Evolutionary conservation across 2,329 filamentous ascomycete species (phyloP), one percentile per base, ranked within the genome.

Genomic region (Alternaria alternata): DNA sequence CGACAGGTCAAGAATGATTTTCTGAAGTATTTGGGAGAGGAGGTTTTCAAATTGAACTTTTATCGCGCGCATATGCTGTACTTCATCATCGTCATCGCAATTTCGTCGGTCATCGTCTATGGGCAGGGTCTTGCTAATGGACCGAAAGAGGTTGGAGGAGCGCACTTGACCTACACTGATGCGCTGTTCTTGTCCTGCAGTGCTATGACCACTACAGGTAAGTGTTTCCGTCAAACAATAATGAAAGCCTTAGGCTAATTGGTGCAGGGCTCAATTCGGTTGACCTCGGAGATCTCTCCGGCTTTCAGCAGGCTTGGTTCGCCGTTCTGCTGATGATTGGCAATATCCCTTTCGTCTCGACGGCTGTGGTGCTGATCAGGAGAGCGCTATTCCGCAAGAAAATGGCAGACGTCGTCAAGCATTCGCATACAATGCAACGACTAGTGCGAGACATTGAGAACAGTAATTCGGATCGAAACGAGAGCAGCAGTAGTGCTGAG

Each of bases 161-260:
- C 57, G 7, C 65, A 66, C 34, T 34, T 75, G 8, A 68, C 62
- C 5, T 75, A 75, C 30, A 67, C 70, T 20, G 65, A 75, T 38
- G 72, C 71, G 3, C 46, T 75, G 12, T 75, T 74, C 39, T 48
- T 75, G 7, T 68, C 68, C 32, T 69, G 66, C 24, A 74, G 71
- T 57, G 72, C 73, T 12, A 75, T 75, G 70, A 75, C 73, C 8
- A 75, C 72, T 3, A 75, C 71, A 9, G 72, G 69, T 67, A 62
- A 9, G 55, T 36, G 5, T 2, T 14, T 28, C 9, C 5, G 2
- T 24, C 12, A 18, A 20, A 39, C n/a, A 9, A 36, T 36, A 36
- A 14, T 1, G 5, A 5, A 44, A 14, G 6, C 9, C 12, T 18
- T 16, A 22, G 16, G 18, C n/a, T 41, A 14, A 60, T 46, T 11